Conservation (phyloP, 208 protist species). For the Trypanosoma cruzi region DNA sequence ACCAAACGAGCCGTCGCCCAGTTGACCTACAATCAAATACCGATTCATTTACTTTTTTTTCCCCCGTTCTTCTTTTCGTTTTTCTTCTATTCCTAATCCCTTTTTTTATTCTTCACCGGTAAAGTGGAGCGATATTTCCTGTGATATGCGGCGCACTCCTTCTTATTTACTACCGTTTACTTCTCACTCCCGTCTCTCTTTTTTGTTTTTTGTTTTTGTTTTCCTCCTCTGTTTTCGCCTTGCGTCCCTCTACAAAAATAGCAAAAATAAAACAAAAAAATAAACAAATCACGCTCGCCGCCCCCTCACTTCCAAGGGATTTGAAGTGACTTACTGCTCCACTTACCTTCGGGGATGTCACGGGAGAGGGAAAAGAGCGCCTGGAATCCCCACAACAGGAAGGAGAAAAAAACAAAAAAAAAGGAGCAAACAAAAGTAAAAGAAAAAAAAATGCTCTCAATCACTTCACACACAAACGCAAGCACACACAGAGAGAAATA, state of each 20-base stretch:
- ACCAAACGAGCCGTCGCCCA: conserved; percentile 98
- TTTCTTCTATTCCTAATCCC: not conserved
- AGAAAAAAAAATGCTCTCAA: not conserved
- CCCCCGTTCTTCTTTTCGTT: not conserved
- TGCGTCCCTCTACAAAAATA: not conserved
- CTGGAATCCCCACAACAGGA: not conserved
- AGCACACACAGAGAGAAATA: not conserved
- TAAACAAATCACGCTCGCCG: not conserved
- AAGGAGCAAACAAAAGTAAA: not conserved
- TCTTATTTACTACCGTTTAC: not conserved
- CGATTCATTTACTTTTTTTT: conserved; percentile 81
- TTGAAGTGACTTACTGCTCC: conserved; percentile 1
- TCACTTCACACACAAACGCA: not conserved
- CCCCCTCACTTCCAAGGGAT: not conserved
- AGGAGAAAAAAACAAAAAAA: conserved; percentile 1
- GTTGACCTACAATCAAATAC: conserved; percentile 94
- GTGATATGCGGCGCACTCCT: not conserved
- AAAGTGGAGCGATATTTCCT: not conserved
- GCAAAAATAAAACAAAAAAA: not conserved
- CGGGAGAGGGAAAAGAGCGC: not conserved
- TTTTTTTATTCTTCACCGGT: not conserved
- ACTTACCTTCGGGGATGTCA: not conserved
- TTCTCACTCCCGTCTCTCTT: not conserved
- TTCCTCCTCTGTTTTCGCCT: not conserved
- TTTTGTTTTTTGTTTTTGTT: not conserved